Conservation (phyloP, 1,284 basidiomycete species). For the Xerocomus nothofagi region DNA sequence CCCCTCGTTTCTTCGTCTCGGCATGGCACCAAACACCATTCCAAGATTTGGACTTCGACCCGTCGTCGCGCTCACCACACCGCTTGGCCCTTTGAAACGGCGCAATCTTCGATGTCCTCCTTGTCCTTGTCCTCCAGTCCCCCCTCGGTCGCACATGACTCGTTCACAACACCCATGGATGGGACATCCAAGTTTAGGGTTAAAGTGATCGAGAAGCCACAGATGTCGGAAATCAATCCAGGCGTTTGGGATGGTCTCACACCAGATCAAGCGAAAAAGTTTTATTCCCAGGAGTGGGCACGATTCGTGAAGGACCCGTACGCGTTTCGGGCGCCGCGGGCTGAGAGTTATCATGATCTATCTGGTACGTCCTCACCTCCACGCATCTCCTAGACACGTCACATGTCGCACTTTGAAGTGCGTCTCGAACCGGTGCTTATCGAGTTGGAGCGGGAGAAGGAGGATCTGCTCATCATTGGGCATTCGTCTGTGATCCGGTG, state of each 20-base stretch:
- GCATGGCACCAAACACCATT: background rate
- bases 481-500: constrained; percentile 98
- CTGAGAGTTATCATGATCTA: constrained; percentile 92
- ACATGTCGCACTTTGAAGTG: constrained; percentile 41
- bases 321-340: constrained; percentile 86
- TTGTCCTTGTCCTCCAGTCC: constrained; percentile 8
- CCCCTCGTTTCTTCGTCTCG: constrained; percentile 12
- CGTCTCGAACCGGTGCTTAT: constrained; percentile 82
- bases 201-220: constrained; percentile 91
- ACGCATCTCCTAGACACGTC: background rate
- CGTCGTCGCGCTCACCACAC: constrained; percentile 92
- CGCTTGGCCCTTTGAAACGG: constrained; percentile 87
- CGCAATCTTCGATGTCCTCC: constrained; percentile 9
- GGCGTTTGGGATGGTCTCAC: constrained; percentile 95
- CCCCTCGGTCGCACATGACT: background rate
- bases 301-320: constrained; percentile 93
- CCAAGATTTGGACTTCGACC: constrained; percentile 95
- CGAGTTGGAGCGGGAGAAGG: constrained; percentile 78
- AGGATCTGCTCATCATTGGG: constrained; percentile 77
- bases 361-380: constrained; percentile 48
- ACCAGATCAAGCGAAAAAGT: constrained; percentile 85
- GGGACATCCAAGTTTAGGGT: constrained; percentile 44
- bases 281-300: constrained; percentile 94
- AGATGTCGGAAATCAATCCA: constrained; percentile 98
- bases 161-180: constrained; percentile 2